Base-by-base conservation (phyloP, 2,329 filamentous ascomycete species). In the Xenosphaeropsis pyriputrescens region DNA sequence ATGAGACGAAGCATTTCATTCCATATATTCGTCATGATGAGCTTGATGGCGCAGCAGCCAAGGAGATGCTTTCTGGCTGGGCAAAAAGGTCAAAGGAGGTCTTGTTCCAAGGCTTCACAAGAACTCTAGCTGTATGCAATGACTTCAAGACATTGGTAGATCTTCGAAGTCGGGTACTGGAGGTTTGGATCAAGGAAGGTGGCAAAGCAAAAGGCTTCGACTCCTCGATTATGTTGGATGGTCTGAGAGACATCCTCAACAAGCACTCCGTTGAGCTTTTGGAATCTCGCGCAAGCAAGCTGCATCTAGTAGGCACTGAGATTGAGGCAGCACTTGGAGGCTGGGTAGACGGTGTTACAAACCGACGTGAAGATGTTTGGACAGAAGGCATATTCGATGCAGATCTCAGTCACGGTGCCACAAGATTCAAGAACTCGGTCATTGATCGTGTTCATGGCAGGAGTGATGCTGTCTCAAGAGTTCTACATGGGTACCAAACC, bases 21-120 rank as follows among this genome's bases (percentile, higher is more conserved):
- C 88, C 88, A 0, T 94, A 85, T 61, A 82, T 93, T 29, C 76
- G 83, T 19, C 78, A 93, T 48, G 84, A 88, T 46, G 82, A 91
- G 46, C 57, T 84, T 4, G 70, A 76, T 17, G 72, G 69, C 15
- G 58, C 63, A 17, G 68, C 75, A 42, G 72, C 73, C 1, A 66
- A 68, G 32, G 68, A 73, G 2, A 73, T 73, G 56, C 65, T 85
- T 12, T 67, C 66, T 16, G 55, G 53, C 18, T 88, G 82, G 81
- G 74, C 75, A 0, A 65, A 65, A 36, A 65, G 68, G 36, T 75
- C 75, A 1, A 70, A 73, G 14, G 60, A 70, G 33, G 64, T 68
- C 6, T 60, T 85, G 39, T 54, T 82, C 2, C 57, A 67, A n/a
- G 79, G 79, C 1, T 62, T 85, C 18, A 64, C 67, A 36, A 67